A percentile compares a stretch with the other conserved stretches of the same genome.
Conservation (phyloP, 108 stramenopile genomes). For the Craspedostauros australis region DNA sequence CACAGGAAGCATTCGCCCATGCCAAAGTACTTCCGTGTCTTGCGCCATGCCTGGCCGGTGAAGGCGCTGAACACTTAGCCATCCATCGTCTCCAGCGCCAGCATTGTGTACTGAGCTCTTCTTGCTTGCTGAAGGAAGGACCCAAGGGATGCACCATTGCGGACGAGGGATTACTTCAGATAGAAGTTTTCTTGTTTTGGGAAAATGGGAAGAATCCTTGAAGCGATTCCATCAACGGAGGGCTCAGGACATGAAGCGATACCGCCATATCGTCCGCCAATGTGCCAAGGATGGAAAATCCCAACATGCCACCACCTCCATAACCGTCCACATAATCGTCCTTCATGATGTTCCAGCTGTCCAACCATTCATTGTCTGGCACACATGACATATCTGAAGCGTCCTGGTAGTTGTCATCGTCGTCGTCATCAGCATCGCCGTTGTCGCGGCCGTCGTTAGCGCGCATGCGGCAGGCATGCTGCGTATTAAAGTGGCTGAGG, state of each 20-base stretch:
- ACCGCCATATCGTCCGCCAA: conserved; percentile 31
- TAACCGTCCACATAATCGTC: conserved; percentile 73
- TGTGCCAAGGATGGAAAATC: conserved; percentile 43
- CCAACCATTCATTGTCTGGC: conserved; percentile 18
- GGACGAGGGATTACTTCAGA: conserved; percentile 46
- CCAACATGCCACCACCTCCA: conserved; percentile 55
- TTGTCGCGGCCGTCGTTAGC: too few relatives aligned
- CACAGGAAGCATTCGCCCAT: conserved; percentile 57
- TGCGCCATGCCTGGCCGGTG: conserved; percentile 62
- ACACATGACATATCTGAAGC: too few relatives aligned
- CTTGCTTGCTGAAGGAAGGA: conserved; percentile 31
- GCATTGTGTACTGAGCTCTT: conserved; percentile 47
- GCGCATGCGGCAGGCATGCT: too few relatives aligned
- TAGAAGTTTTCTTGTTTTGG: conserved; percentile 41
- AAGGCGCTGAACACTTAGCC: conserved; percentile 80
- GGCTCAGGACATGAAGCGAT: conserved; percentile 46
- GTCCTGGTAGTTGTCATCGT: too few relatives aligned
- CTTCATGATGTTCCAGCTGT: conserved; percentile 65
- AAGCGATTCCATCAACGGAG: conserved; percentile 46
- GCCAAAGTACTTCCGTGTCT: conserved; percentile 48
- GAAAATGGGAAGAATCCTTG: conserved; percentile 33
- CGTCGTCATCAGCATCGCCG: too few relatives aligned
- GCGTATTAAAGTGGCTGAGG: too few relatives aligned
- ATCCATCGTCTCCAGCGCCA: conserved; percentile 67
- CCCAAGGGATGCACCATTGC: conserved; percentile 54